phyloP scores from a whole-genome alignment of 2,329 filamentous ascomycete genomes.

The Canariomyces notabilis region DNA sequence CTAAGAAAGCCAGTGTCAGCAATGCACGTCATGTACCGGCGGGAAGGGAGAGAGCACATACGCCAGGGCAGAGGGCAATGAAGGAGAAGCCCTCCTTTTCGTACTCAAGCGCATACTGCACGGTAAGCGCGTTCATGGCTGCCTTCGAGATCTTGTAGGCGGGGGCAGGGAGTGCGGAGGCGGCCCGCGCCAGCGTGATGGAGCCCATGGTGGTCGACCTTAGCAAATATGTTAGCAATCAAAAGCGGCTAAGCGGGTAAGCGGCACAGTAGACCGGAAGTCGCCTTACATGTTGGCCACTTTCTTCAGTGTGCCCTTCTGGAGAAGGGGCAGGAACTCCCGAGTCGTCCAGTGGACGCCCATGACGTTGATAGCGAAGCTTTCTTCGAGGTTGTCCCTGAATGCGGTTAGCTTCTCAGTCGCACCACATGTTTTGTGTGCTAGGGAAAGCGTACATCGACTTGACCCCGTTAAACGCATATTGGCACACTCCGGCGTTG shows the following conservation, averaged over 20 bases:
- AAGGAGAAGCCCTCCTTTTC: conserved; percentile 40
- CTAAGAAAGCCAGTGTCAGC: neutral
- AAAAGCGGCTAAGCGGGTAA: neutral
- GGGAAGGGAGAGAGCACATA: conserved; percentile 25
- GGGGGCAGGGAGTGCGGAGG: conserved; percentile 32
- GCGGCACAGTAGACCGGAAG: neutral
- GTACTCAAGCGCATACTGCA: conserved; percentile 38
- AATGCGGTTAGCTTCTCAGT: conserved; percentile 25
- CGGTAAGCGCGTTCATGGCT: conserved; percentile 43
- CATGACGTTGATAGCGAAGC: conserved; percentile 28
- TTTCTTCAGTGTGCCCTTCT: conserved; percentile 32
- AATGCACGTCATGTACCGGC: neutral
- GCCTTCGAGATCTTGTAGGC: conserved; percentile 38
- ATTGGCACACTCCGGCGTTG: conserved; percentile 8
- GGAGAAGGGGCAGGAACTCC: conserved; percentile 6
- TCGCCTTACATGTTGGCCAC: conserved; percentile 40
- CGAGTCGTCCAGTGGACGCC: conserved; percentile 8
- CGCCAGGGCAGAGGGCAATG: conserved; percentile 41
- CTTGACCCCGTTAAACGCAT: conserved; percentile 21
- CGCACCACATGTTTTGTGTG: neutral
- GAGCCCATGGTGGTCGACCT: conserved; percentile 19
- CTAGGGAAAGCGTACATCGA: neutral
- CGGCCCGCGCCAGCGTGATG: conserved; percentile 17
- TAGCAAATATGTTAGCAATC: neutral
- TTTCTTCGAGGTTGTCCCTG: conserved; percentile 31